Conservation (phyloP, 768 basidiomycete genomes). For the Trametopsis cervina region DNA sequence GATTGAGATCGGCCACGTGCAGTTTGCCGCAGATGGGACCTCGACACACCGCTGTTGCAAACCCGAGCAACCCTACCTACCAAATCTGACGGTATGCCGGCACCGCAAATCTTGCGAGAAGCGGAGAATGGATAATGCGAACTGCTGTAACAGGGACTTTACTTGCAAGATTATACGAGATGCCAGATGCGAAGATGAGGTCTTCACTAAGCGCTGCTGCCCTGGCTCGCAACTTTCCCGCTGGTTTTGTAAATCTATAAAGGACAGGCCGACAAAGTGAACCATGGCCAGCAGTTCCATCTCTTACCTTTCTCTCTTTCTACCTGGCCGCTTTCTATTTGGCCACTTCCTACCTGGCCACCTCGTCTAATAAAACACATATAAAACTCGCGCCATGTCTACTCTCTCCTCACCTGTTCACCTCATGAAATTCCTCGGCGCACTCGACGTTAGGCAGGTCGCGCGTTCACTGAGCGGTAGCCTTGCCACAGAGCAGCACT, state of each 20-base stretch:
- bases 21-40: not conserved
- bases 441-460: conserved; percentile 1
- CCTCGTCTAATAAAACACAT: not conserved
- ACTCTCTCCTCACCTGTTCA: conserved; percentile 19
- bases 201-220: not conserved
- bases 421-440: conserved; percentile 11
- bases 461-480: conserved; percentile 3
- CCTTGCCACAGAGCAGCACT: conserved; percentile 5
- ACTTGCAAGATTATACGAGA: conserved; percentile 1
- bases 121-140: conserved; percentile 3
- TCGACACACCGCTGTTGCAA: conserved; percentile 1
- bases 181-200: not conserved
- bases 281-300: not conserved
- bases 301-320: conserved; percentile 1
- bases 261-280: not conserved
- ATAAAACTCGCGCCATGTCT: conserved; percentile 10
- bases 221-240: conserved; percentile 1
- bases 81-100: conserved; percentile 6
- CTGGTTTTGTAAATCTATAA: not conserved
- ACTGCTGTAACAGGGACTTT: not conserved
- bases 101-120: conserved; percentile 13
- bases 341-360: not conserved
- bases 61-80: not conserved
- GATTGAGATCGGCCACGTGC: conserved; percentile 6
- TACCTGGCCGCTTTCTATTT: not conserved